These are phyloP conservation scores for Mycena vulgaris DNA, from an alignment of 768 basidiomycete genomes.

Conservation along the genomic window DNA sequence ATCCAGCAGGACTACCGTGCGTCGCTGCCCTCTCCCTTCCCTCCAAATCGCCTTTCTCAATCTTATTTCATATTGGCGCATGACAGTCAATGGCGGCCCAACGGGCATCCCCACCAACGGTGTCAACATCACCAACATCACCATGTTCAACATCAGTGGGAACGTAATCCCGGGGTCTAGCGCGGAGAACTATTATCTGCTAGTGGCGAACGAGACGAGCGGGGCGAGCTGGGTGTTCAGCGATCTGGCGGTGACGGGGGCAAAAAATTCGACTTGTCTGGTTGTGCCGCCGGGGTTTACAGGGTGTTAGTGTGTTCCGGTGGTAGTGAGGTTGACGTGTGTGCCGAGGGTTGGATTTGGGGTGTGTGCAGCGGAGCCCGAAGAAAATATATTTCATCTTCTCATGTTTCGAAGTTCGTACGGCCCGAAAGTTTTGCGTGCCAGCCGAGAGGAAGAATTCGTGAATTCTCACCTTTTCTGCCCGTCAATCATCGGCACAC, in stretches of 20 bases:
- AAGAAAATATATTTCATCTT: background rate
- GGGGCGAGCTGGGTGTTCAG: background rate
- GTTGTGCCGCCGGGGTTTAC: background rate
- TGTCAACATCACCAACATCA: background rate
- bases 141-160: background rate
- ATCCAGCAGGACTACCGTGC: conserved; percentile 5
- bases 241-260: background rate
- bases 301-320: background rate
- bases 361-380: no score
- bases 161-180: background rate
- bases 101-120: background rate
- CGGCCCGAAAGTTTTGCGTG: no score
- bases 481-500: no score
- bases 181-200: background rate
- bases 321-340: background rate
- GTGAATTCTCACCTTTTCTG: no score
- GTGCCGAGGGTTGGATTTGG: background rate
- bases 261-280: background rate
- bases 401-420: no score
- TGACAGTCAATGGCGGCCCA: background rate
- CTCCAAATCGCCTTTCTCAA: background rate
- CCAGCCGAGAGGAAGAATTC: no score
- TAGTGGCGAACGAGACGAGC: background rate
- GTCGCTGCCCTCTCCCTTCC: background rate
- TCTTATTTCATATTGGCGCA: background rate